Percentiles rank a stretch among this genome's conserved stretches.
Evolutionary conservation across 352 stramenopile species (phyloP).

Genomic region (Hyaloperonospora brassicae): DNA sequence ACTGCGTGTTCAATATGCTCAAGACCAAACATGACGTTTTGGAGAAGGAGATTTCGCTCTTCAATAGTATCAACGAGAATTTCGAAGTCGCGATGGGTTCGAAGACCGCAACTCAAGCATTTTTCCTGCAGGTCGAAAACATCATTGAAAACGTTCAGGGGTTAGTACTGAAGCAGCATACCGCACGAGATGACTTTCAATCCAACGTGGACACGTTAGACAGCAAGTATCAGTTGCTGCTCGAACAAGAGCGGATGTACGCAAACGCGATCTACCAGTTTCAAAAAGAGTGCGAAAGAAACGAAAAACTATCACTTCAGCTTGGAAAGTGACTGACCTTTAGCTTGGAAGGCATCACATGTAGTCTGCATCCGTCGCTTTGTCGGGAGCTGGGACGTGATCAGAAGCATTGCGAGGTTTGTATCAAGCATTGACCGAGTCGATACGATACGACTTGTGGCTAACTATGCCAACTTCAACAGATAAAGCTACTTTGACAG

Average conservation of each 20-base stretch:
- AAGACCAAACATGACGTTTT: constrained; percentile 76
- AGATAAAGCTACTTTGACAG: no score
- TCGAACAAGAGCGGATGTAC: constrained; percentile 75
- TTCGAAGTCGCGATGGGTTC: constrained; percentile 72
- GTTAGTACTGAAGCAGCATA: constrained; percentile 48
- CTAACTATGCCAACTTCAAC: no score
- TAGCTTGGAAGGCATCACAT: no score
- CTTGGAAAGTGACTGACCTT: constrained; percentile 8
- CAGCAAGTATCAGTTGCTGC: constrained; percentile 68
- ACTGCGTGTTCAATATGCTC: constrained; percentile 81
- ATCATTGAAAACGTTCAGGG: constrained; percentile 60
- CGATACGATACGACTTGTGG: no score
- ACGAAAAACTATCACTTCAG: constrained; percentile 48
- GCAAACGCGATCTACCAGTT: constrained; percentile 83
- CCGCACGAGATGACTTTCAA: constrained; percentile 34
- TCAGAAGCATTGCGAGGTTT: no score
- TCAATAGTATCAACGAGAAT: constrained; percentile 81
- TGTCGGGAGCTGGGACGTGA: no score
- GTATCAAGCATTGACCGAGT: no score
- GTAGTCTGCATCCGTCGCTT: no score
- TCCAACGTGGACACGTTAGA: constrained; percentile 50
- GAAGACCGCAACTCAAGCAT: constrained; percentile 50
- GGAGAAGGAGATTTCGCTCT: constrained; percentile 80
- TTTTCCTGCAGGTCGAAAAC: constrained; percentile 67
- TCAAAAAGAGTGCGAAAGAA: constrained; percentile 83